Conservation (phyloP, 176 grass and related monocot genomes). For the Triticum turgidum region DNA sequence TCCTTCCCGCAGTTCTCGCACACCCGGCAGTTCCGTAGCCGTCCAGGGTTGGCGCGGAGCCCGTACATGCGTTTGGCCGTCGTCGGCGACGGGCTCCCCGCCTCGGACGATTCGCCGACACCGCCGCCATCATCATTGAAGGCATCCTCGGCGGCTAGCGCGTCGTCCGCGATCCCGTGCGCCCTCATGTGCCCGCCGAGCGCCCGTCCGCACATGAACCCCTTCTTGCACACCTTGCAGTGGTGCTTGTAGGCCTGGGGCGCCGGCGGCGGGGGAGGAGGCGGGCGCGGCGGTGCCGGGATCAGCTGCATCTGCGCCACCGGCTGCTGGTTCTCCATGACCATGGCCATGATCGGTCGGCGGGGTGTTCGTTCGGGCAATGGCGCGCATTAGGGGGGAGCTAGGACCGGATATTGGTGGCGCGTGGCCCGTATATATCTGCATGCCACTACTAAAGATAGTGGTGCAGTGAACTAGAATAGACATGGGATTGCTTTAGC, state of each 20-base stretch:
- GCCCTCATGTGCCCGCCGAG: slow-evolving; percentile 89
- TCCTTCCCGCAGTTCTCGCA: slow-evolving; percentile 75
- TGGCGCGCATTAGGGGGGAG: slow-evolving; percentile 18
- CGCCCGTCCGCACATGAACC: slow-evolving; percentile 62
- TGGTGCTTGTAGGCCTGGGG: slow-evolving; percentile 54
- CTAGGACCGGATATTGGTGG: neutral
- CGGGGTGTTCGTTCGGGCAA: neutral
- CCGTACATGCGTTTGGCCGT: slow-evolving; percentile 50
- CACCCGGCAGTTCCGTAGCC: slow-evolving; percentile 33
- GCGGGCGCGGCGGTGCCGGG: neutral
- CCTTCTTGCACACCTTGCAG: slow-evolving; percentile 84
- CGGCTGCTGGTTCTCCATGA: slow-evolving; percentile 47
- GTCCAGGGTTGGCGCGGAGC: slow-evolving; percentile 52
- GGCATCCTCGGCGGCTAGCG: neutral
- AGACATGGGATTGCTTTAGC: slow-evolving; percentile 1
- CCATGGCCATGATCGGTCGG: slow-evolving; percentile 46
- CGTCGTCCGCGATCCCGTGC: slow-evolving; percentile 57
- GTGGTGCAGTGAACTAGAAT: slow-evolving; percentile 34
- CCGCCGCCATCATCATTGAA: neutral
- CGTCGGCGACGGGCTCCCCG: neutral
- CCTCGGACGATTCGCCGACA: slow-evolving; percentile 2
- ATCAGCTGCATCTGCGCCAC: neutral
- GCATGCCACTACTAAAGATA: slow-evolving; percentile 34
- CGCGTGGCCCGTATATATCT: neutral
- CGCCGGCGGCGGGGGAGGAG: neutral